A percentile compares a stretch with the other conserved stretches of the same genome.
Conservation (phyloP, 306 rosid species). For the Glycine tomentella region DNA sequence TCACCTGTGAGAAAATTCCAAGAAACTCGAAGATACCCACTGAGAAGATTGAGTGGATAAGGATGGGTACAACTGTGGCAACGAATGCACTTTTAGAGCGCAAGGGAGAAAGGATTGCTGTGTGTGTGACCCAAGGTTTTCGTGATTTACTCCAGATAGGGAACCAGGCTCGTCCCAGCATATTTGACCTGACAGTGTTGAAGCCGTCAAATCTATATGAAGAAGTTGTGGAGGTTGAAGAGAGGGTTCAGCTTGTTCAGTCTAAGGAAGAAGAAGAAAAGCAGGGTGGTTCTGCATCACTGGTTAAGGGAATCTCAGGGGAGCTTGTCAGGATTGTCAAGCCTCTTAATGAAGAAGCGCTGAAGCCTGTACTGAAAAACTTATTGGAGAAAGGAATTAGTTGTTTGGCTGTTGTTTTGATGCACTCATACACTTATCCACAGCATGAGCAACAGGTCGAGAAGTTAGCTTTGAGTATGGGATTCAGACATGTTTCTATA, state of each 20-base stretch:
- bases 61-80: constrained; percentile 98
- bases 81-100: constrained; percentile 94
- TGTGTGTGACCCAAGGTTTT: constrained; percentile 89
- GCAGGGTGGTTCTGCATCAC: constrained; percentile 45
- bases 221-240: constrained; percentile 88
- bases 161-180: constrained; percentile 95
- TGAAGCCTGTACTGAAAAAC: constrained; percentile 64
- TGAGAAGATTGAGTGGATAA: constrained; percentile 91
- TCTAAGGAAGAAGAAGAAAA: constrained; percentile 51
- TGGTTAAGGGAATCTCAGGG: constrained; percentile 81
- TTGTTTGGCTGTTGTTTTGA: constrained; percentile 89
- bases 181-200: constrained; percentile 83
- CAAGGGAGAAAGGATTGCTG: constrained; percentile 90
- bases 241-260: constrained; percentile 77
- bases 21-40: constrained; percentile 77
- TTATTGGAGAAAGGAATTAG: constrained; percentile 74
- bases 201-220: constrained; percentile 90
- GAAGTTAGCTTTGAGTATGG: constrained; percentile 75
- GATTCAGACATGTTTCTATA: constrained; percentile 87
- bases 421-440: constrained; percentile 92
- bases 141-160: constrained; percentile 89
- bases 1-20: constrained; percentile 59
- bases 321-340: constrained; percentile 80
- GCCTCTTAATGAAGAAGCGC: constrained; percentile 71
- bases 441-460: constrained; percentile 74